Evolutionary conservation across 2,329 filamentous ascomycete genomes (phyloP).

Genomic region (Xylariaceae sp.): DNA sequence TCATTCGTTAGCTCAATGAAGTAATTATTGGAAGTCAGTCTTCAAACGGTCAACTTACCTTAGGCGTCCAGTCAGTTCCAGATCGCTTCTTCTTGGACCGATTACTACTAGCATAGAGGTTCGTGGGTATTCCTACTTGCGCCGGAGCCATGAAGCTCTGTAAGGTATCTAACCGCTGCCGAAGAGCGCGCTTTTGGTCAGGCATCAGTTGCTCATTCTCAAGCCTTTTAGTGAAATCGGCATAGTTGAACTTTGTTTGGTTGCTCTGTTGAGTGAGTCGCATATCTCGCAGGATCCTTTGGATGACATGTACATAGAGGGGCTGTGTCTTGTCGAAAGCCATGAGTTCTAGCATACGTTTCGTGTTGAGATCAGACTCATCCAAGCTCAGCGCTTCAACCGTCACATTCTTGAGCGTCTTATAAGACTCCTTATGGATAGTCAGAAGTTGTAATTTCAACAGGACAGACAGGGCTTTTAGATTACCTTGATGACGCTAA

Average conservation of each 20-base stretch:
- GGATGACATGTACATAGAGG: conserved; percentile 63
- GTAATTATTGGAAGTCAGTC: not conserved
- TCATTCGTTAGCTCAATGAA: not conserved
- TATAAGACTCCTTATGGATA: conserved; percentile 48
- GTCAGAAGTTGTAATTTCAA: conserved; percentile 6
- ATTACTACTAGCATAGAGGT: not conserved
- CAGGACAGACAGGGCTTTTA: not conserved
- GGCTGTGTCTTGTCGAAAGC: conserved; percentile 56
- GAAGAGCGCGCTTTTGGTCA: conserved; percentile 60
- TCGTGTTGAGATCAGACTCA: conserved; percentile 59
- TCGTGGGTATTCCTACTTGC: conserved; percentile 26
- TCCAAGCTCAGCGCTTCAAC: conserved; percentile 59
- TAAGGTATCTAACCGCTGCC: conserved; percentile 64
- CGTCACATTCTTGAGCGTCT: conserved; percentile 47
- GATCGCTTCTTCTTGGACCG: not conserved
- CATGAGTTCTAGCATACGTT: conserved; percentile 66
- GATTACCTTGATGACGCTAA: conserved; percentile 46
- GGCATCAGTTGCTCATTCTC: conserved; percentile 47
- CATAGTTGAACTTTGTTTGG: conserved; percentile 54
- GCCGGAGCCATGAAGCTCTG: conserved; percentile 64
- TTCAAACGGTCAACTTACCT: conserved; percentile 24
- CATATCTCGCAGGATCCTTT: conserved; percentile 62
- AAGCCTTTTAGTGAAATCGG: conserved; percentile 50
- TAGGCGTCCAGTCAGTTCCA: conserved; percentile 40
- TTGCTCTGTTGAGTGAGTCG: conserved; percentile 51